Percentiles rank a stretch among this genome's conserved stretches.
phyloP scores from a whole-genome alignment of 129 eudicot species.

The Scalesia atractyloides region DNA sequence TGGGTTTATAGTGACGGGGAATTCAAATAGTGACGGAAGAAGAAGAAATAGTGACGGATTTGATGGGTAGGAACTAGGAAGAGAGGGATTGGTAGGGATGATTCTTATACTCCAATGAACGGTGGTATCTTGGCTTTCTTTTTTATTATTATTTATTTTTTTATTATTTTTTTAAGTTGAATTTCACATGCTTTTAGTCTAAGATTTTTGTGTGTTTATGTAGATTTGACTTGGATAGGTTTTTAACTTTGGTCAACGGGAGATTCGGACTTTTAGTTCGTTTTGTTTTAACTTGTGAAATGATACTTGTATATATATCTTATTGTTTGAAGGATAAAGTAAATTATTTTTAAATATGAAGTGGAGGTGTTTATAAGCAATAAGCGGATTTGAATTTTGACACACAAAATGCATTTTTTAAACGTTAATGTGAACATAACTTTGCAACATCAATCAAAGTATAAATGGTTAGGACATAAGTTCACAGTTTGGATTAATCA shows the following conservation, averaged over 20 bases:
- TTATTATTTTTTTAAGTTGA: too few relatives aligned
- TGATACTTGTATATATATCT: not conserved
- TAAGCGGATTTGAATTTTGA: too few relatives aligned
- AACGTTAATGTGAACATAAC: too few relatives aligned
- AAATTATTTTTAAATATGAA: too few relatives aligned
- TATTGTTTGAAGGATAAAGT: too few relatives aligned
- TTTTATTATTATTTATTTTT: not conserved
- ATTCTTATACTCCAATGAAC: slow-evolving; percentile 31
- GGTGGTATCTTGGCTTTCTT: slow-evolving; percentile 7
- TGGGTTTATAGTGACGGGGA: slow-evolving; percentile 22
- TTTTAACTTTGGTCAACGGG: not conserved
- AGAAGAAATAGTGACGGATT: slow-evolving; percentile 17
- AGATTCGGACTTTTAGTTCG: not conserved
- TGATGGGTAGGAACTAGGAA: not conserved
- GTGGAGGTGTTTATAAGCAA: too few relatives aligned
- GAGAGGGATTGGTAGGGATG: slow-evolving; percentile 32
- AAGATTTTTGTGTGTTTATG: not conserved
- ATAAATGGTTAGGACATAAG: too few relatives aligned
- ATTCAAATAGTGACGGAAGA: slow-evolving; percentile 8
- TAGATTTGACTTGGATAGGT: not conserved
- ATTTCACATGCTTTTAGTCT: not conserved
- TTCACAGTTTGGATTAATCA: too few relatives aligned
- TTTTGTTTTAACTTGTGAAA: not conserved
- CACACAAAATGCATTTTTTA: too few relatives aligned
- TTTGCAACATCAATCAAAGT: too few relatives aligned